Evolutionary conservation across 805 yeast species (phyloP).

Genomic region (Candida orba): DNA sequence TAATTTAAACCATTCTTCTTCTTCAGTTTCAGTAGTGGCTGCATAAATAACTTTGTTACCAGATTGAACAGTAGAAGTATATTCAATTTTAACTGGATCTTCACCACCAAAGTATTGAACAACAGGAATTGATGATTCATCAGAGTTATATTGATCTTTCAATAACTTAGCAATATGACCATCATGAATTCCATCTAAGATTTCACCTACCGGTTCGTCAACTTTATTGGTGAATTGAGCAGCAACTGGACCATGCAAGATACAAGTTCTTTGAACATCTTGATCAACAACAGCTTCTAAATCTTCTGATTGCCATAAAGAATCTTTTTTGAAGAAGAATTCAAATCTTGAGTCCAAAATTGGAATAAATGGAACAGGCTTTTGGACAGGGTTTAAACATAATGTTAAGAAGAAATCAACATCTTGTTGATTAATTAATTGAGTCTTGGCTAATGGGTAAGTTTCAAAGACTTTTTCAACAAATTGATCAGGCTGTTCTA

Average conservation of each 20-base stretch:
- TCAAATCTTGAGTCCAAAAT: conserved; percentile 91
- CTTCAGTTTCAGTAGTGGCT: conserved; percentile 29
- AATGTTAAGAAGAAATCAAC: conserved; percentile 83
- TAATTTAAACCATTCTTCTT: conserved; percentile 61
- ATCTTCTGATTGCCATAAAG: conserved; percentile 98
- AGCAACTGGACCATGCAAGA: conserved; percentile 97
- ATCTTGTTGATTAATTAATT: conserved; percentile 91
- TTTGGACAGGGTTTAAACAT: conserved; percentile 79
- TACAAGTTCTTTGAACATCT: conserved; percentile 98
- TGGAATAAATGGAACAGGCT: conserved; percentile 98
- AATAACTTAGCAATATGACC: conserved; percentile 75
- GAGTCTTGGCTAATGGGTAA: conserved; percentile 70
- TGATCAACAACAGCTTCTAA: conserved; percentile 92
- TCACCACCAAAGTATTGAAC: conserved; percentile 85
- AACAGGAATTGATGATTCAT: conserved; percentile 67
- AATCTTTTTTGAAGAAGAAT: conserved; percentile 95
- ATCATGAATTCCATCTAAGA: conserved; percentile 81
- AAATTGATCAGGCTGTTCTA: conserved; percentile 59
- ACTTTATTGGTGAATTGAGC: conserved; percentile 83
- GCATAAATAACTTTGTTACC: conserved; percentile 31
- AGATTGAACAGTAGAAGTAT: conserved; percentile 25
- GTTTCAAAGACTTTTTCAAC: conserved; percentile 53
- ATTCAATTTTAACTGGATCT: conserved; percentile 35
- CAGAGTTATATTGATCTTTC: conserved; percentile 63
- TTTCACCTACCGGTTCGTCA: conserved; percentile 88